phyloP scores from a whole-genome alignment of 2,329 filamentous ascomycete species.

The Colletotrichum salicis region DNA sequence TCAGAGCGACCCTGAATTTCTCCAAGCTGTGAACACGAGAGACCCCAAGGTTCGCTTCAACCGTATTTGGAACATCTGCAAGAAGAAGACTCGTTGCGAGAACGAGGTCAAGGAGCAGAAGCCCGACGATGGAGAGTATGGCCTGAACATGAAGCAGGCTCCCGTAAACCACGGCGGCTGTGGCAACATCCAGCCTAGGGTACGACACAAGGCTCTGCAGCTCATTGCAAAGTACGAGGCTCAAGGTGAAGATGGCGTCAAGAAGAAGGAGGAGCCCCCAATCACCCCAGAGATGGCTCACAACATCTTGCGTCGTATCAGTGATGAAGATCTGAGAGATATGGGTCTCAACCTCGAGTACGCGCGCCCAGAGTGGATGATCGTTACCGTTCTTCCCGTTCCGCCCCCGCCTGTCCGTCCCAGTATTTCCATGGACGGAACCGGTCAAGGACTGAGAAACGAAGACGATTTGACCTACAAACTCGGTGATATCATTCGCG shows the following conservation, averaged over 20 bases:
- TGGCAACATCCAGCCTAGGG: constrained; percentile 88
- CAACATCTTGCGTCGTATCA: constrained; percentile 87
- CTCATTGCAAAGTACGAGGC: constrained; percentile 81
- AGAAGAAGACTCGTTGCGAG: constrained; percentile 86
- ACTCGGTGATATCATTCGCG: constrained; percentile 96
- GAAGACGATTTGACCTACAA: constrained; percentile 99
- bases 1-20: constrained; percentile 86
- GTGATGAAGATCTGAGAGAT: constrained; percentile 81
- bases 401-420: constrained; percentile 95
- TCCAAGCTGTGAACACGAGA: constrained; percentile 82
- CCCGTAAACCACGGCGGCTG: constrained; percentile 85
- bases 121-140: constrained; percentile 72
- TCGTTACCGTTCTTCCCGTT: constrained; percentile 92
- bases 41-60: constrained; percentile 97
- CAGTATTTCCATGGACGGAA: constrained; percentile 97
- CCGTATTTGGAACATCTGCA: constrained; percentile 90
- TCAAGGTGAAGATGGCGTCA: constrained; percentile 81
- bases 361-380: constrained; percentile 97
- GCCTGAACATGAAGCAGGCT: constrained; percentile 67
- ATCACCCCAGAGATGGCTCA: constrained; percentile 88
- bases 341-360: constrained; percentile 96
- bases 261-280: constrained; percentile 77
- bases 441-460: constrained; percentile 88
- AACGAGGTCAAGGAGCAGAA: constrained; percentile 78
- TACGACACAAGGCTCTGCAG: constrained; percentile 87